These are phyloP conservation scores for Mycena vulgaris DNA, from an alignment of 768 basidiomycete genomes.

Conservation along the genomic window DNA sequence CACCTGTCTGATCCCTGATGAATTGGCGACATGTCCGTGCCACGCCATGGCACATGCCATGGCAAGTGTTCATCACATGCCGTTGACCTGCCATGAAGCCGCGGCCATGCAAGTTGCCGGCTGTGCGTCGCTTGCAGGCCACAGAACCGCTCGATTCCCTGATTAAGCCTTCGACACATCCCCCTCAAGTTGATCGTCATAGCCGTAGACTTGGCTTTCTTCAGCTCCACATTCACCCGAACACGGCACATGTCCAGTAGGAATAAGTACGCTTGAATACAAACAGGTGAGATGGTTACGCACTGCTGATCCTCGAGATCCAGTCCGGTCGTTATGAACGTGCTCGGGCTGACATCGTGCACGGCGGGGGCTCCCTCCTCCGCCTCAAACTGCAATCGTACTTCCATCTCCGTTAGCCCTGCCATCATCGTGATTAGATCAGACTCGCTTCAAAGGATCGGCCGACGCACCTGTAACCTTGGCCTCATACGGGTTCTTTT, in stretches of 20 bases:
- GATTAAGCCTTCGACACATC: not conserved
- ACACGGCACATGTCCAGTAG: not conserved
- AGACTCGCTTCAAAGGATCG: not conserved
- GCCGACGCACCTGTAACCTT: not conserved
- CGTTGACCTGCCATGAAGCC: too few relatives aligned
- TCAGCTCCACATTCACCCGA: not conserved
- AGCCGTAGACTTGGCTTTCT: not conserved
- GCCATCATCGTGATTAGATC: too few relatives aligned
- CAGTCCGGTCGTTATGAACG: not conserved
- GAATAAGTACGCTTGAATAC: not conserved
- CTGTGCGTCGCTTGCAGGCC: not conserved
- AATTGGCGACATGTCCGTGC: too few relatives aligned
- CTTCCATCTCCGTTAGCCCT: not conserved
- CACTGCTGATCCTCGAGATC: constrained; percentile 16
- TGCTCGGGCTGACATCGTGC: constrained; percentile 8
- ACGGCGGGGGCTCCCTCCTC: constrained; percentile 4
- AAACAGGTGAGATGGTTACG: not conserved
- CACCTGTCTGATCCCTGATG: too few relatives aligned
- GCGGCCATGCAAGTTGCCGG: too few relatives aligned
- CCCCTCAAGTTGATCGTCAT: not conserved
- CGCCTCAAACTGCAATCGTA: not conserved
- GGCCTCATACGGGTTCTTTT: constrained; percentile 9
- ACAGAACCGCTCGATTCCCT: not conserved
- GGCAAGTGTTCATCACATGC: too few relatives aligned
- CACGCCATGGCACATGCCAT: too few relatives aligned